Percentiles rank a stretch among this genome's conserved stretches.
phyloP scores from a whole-genome alignment of 495 filamentous ascomycete species.

The Xylaria sp. region DNA sequence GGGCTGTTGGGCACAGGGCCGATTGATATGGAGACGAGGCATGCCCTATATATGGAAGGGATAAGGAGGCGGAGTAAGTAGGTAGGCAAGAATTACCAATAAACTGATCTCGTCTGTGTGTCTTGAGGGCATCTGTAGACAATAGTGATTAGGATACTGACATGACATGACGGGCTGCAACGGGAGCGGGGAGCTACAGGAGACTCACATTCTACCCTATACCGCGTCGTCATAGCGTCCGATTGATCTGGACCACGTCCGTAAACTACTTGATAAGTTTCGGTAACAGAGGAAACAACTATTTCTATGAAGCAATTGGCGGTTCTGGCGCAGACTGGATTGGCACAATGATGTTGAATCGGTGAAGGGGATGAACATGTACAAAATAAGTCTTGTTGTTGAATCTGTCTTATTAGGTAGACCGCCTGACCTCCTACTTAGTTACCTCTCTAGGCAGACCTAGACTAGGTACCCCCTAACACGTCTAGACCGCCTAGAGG shows the following conservation, averaged over 20 bases:
- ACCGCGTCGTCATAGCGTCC: slow-evolving; percentile 79
- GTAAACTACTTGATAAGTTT: background rate
- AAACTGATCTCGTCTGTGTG: slow-evolving; percentile 85
- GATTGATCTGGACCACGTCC: background rate
- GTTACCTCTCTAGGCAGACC: background rate
- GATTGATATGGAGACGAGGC: background rate
- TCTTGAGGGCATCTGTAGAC: slow-evolving; percentile 80
- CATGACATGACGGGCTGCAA: background rate
- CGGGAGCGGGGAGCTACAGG: slow-evolving; percentile 22
- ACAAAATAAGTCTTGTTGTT: background rate
- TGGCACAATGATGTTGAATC: background rate
- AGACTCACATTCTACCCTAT: slow-evolving; percentile 83
- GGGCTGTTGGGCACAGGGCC: slow-evolving; percentile 8
- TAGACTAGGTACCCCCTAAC: background rate
- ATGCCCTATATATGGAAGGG: background rate
- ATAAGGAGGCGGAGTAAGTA: background rate
- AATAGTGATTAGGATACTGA: slow-evolving; percentile 30
- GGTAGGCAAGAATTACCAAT: slow-evolving; percentile 56
- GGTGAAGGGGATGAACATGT: background rate
- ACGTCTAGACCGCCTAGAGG: background rate
- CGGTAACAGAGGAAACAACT: background rate
- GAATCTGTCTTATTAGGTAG: slow-evolving; percentile 13
- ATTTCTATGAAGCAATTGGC: background rate
- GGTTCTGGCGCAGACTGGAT: background rate
- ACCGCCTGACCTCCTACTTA: slow-evolving; percentile 3